Evolutionary conservation across 768 basidiomycete species (phyloP), one percentile per base, ranked within the genome.

Genomic region (Leccinellum luteum): DNA sequence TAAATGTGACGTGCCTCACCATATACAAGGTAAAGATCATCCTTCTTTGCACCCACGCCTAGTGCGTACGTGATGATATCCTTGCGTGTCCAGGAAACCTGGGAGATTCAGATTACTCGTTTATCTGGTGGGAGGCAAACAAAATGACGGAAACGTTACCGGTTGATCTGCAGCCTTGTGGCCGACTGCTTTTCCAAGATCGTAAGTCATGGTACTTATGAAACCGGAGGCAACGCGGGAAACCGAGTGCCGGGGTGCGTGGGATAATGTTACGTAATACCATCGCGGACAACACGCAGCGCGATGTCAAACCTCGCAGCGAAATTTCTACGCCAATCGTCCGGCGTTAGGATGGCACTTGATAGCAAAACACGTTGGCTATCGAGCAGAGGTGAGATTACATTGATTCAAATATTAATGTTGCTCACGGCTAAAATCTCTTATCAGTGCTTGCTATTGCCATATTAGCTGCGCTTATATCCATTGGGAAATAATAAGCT

Each of bases 71-170:
- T 81, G 58, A 94, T 74, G 17, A 93, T 74, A 72, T 94, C 92
- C 51, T 91, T 83, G 73, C 86, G 85, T 68, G 89, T 92, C 92
- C 92, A 94, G 1, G 82, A 72, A 25, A 91, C 92, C 90, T 92
- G 48, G 3, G 27, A 17, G 21, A 30, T 25, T 13, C 25, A 17
- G 21, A 30, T 25, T 13, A 19, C 21, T 28, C 12, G 21, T 21
- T 54, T 4, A 49, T 19, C 9, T 54, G 21, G 25, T 21, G 10
- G 13, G 14, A 25, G 7, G 25, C 17, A 31, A n/a, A 54, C 4
- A 47, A 34, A 35, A 47, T 10, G 4, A 12, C 35, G 8, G 38
- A 28, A 5, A 74, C 79, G 53, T 28, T 62, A 91, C 89, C 32
- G 83, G 81, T 56, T 79, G 78, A 54, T 84, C 77, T 7, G 77